A percentile compares a stretch with the other conserved stretches of the same genome.
These are phyloP conservation scores for Podospora conica DNA, from an alignment of 495 filamentous ascomycete genomes.

Conservation along the genomic window DNA sequence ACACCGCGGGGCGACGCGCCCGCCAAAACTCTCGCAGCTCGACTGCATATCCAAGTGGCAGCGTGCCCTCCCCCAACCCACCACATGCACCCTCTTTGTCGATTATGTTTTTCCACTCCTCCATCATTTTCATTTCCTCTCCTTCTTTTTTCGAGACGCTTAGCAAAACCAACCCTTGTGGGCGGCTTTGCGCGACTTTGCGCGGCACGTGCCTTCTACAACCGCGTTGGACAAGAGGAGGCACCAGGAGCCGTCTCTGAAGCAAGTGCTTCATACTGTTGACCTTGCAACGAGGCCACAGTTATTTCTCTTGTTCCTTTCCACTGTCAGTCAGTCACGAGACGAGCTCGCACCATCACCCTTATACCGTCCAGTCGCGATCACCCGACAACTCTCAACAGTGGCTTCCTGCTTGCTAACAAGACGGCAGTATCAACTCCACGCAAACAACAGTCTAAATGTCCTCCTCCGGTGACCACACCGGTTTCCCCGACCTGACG, in stretches of 20 bases:
- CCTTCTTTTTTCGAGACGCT: not conserved
- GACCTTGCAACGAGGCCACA: not conserved
- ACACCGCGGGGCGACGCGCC: not conserved
- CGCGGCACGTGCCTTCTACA: constrained; percentile 7
- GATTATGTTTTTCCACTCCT: not conserved
- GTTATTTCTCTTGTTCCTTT: not conserved
- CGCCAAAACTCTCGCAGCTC: not conserved
- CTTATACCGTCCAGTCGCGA: not conserved
- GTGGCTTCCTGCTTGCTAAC: constrained; percentile 6
- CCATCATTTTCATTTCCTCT: not conserved
- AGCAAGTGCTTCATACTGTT: not conserved
- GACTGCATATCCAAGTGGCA: not conserved
- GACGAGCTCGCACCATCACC: not conserved
- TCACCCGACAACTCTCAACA: not conserved
- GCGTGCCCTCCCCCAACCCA: not conserved
- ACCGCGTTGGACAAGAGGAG: not conserved
- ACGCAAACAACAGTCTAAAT: constrained; percentile 26
- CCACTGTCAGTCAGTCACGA: not conserved
- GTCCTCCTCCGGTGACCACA: constrained; percentile 40
- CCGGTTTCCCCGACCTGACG: constrained; percentile 25
- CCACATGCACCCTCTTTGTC: not conserved
- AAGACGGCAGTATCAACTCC: constrained; percentile 8
- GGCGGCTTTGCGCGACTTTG: not conserved
- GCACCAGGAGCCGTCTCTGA: not conserved
- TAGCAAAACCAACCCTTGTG: not conserved